Evolutionary conservation across 2,329 filamentous ascomycete species (phyloP), one percentile per base, ranked within the genome.

Genomic region (Fusarium solani-melongenae): DNA sequence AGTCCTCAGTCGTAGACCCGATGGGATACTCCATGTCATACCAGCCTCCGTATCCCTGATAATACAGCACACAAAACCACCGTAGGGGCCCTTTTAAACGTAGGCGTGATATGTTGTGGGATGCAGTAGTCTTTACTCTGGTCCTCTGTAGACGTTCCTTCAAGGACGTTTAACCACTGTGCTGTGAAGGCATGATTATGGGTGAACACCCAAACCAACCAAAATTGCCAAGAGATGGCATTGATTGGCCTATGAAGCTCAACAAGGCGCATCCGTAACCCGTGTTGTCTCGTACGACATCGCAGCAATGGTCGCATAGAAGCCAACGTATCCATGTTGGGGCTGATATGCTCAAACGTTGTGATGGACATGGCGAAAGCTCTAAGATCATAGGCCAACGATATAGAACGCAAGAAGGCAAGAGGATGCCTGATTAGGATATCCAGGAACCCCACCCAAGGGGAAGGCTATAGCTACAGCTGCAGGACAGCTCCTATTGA

Each of bases 61-160:
- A 73, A 73, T 73, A 73, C 71, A 73, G 27, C 57, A 73, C 64
- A 73, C 70, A 62, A 41, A 69, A 73, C 59, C 71, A 73, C 34
- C 71, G 71, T 73, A 74, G 71, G 71, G 71, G 71, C 71, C 71
- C 70, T 55, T 68, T 68, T 73, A 73, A 73, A 74, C 71, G 71
- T 73, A 73, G 71, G 44, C 67, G 71, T 73, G 71, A 73, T 33
- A 71, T 71, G 51, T 53, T 29, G 33, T n/a, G 20, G 12, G 6
- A 24, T 20, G 29, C 33, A 58, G 38, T 5, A n/a, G 29, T 24
- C 14, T 49, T 24, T 17, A 12, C 17, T 20, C 15, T 39, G 12
- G 17, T n/a, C 27, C 20, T 2, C 33, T 9, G n/a, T 55, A 22
- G 20, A 15, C 31, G 44, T n/a, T 20, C 11, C 0, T 5, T 31